phyloP scores from a whole-genome alignment of 257 asterid genomes.

The Cruciata laevipes region DNA sequence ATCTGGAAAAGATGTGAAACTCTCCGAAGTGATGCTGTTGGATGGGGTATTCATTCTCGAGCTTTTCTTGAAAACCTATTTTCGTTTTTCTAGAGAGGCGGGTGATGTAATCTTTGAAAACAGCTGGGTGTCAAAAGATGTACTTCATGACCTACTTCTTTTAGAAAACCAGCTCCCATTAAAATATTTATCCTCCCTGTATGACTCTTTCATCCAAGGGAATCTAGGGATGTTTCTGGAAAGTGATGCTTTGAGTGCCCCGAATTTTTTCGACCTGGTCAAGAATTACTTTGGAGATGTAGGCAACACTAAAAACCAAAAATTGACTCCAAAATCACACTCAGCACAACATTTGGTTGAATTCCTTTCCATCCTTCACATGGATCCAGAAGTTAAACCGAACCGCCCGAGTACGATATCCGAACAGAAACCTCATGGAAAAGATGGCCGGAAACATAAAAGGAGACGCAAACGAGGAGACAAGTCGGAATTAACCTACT shows the following conservation, averaged over 20 bases:
- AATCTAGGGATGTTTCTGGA: background rate
- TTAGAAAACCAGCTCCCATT: background rate
- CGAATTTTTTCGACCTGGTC: too few species aligned
- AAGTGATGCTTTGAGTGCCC: background rate
- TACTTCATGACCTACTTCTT: background rate
- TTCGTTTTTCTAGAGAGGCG: background rate
- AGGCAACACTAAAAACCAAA: background rate
- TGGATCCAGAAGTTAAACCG: fast-evolving
- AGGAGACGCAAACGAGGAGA: background rate
- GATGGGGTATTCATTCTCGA: background rate
- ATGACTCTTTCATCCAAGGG: background rate
- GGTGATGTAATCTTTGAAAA: background rate
- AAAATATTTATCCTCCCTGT: background rate
- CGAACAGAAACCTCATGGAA: background rate
- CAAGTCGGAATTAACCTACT: background rate
- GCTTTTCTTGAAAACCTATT: background rate
- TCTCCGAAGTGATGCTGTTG: background rate
- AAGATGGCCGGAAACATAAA: background rate
- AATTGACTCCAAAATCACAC: background rate
- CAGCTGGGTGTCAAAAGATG: background rate
- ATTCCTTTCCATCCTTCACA: background rate
- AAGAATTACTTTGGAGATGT: too few species aligned
- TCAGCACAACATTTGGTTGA: background rate
- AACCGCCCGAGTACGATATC: background rate
- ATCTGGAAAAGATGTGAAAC: too few species aligned